These are phyloP conservation scores for Flaveria ramosissima DNA, from an alignment of 129 eudicot species.

Conservation along the genomic window DNA sequence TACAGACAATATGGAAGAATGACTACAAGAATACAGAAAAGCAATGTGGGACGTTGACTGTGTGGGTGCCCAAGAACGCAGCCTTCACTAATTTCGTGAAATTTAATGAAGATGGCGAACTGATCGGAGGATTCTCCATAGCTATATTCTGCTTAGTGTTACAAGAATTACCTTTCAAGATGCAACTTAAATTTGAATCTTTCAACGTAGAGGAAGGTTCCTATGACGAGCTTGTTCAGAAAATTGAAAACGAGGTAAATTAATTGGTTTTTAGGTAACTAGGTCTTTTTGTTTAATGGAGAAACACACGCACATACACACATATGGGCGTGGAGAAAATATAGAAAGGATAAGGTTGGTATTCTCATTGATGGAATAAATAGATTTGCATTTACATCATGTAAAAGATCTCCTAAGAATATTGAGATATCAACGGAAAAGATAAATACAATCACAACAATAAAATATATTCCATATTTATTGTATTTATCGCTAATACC, in stretches of 20 bases:
- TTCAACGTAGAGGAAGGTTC: too few relatives aligned
- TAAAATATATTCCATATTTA: too few relatives aligned
- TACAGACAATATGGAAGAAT: slow-evolving; percentile 10
- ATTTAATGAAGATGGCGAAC: slow-evolving; percentile 17
- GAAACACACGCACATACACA: too few relatives aligned
- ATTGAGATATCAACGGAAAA: too few relatives aligned
- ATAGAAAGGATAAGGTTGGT: too few relatives aligned
- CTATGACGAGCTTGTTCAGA: slow-evolving; percentile 7
- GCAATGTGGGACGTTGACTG: background rate
- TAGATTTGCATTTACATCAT: too few relatives aligned
- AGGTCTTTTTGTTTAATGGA: too few relatives aligned
- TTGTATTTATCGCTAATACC: too few relatives aligned
- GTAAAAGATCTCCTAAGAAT: too few relatives aligned
- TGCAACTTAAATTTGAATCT: background rate
- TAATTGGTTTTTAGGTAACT: background rate
- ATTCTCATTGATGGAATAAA: too few relatives aligned
- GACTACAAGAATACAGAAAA: background rate
- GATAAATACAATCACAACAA: too few relatives aligned
- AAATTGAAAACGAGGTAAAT: slow-evolving; percentile 12
- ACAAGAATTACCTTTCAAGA: slow-evolving; percentile 19
- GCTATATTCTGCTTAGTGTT: slow-evolving; percentile 32
- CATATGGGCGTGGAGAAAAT: too few relatives aligned
- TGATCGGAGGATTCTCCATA: slow-evolving; percentile 31
- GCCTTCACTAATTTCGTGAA: slow-evolving; percentile 15
- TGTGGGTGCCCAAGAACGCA: slow-evolving; percentile 24